phyloP scores from a whole-genome alignment of 2,329 filamentous ascomycete genomes.

The Aaosphaeria pasadenensis region DNA sequence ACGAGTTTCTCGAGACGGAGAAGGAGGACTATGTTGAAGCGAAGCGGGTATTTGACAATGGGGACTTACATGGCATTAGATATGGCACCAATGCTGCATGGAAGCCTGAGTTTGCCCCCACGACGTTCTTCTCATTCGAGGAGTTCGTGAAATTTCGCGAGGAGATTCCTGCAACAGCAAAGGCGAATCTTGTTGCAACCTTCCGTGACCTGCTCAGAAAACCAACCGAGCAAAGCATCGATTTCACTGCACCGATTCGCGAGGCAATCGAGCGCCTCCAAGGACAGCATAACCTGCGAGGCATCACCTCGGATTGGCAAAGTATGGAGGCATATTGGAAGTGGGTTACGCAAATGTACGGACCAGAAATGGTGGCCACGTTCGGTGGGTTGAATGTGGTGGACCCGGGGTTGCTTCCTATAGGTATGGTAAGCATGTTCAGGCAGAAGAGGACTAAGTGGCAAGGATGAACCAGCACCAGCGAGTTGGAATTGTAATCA shows the following conservation, averaged over 20 bases:
- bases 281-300: conserved; percentile 17
- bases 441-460: conserved; percentile 31
- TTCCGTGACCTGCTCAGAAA: conserved; percentile 18
- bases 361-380: conserved; percentile 28
- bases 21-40: conserved; percentile 34
- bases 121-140: conserved; percentile 25
- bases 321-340: conserved; percentile 35
- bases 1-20: conserved; percentile 38
- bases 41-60: conserved; percentile 27
- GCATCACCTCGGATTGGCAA: conserved; percentile 19
- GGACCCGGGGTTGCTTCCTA: conserved; percentile 30
- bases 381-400: conserved; percentile 36
- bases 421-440: conserved; percentile 36
- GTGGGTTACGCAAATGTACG: conserved; percentile 37
- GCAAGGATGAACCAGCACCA: conserved; percentile 17
- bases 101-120: conserved; percentile 8
- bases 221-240: conserved; percentile 17
- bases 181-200: conserved; percentile 11
- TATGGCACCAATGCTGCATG: conserved; percentile 7
- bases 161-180: conserved; percentile 3
- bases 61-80: conserved; percentile 5
- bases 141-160: conserved; percentile 24
- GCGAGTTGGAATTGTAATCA: too few relatives aligned
- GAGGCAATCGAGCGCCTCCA: conserved; percentile 19
- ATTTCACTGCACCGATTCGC: conserved; percentile 13